Base-by-base conservation (phyloP, 2,329 filamentous ascomycete species). In the Colletotrichum eleusines region DNA sequence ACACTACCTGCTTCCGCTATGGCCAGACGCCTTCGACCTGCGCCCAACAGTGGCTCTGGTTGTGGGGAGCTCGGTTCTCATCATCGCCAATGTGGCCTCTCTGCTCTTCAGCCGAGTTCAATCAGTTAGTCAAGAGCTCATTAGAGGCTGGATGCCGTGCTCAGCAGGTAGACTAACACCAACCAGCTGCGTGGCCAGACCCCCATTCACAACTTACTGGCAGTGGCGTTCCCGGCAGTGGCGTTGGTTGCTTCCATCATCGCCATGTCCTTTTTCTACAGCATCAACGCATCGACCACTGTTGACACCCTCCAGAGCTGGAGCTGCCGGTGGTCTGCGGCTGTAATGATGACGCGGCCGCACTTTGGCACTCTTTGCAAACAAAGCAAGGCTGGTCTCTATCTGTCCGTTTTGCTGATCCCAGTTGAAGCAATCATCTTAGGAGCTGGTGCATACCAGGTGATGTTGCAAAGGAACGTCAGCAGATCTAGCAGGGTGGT, bases 301-400 rank as follows among this genome's bases (percentile, higher is more conserved):
- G 80, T 81, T 69, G 87, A 89, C 76, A 88, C 87, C 8, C 78
- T 91, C 14, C 82, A 90, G 76, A 89, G 87, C 78, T 91, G 89
- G 89, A 87, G 84, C 50, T 91, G 89, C 78, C 87, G 87, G 73
- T 91, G 89, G 89, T 78, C 80, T 11, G 75, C 81, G 28, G 80
- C 90, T n/a, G 77, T 79, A 71, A 89, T 90, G 87, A 74, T 75
- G 20, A 76, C 80, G 44, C 79, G 84, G 72, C 88, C 89, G 38
- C 81, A 88, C 75, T 91, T 89, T 75, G 84, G 82, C 20, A 84
- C 84, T 0, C 78, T 91, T 60, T 91, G 89, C 79, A 82, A 79
- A 71, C 84, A 90, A 79, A 88, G 84, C 78, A 83, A 84, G 75
- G 85, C 84, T 5, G 85, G 83, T 2, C 77, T 90, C 35, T 86